phyloP scores from a whole-genome alignment of 495 filamentous ascomycete species.

The Letharia lupina region DNA sequence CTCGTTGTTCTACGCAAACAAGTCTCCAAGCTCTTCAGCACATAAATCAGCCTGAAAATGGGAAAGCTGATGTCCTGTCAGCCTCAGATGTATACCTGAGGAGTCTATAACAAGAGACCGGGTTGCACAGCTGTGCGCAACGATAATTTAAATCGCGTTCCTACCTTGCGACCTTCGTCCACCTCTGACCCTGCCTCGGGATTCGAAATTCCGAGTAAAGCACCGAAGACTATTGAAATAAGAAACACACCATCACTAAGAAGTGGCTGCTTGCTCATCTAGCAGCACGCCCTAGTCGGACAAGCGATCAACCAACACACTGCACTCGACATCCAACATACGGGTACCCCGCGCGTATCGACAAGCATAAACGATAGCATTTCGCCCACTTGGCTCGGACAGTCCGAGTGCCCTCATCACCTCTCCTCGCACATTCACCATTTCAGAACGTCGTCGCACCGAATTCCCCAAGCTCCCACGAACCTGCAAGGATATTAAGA shows the following conservation, averaged over 20 bases:
- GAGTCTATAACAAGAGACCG: background rate
- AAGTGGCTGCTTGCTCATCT: constrained; percentile 9
- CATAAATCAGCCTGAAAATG: background rate
- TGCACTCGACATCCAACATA: constrained; percentile 1
- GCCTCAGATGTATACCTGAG: constrained; percentile 5
- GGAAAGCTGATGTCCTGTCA: constrained; percentile 12
- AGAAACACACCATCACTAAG: constrained; percentile 2
- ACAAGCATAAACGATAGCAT: background rate
- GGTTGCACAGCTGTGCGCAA: background rate
- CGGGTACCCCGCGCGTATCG: constrained; percentile 17
- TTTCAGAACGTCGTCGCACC: background rate
- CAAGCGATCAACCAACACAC: constrained; percentile 8
- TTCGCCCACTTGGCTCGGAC: constrained; percentile 1
- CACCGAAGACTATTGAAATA: constrained; percentile 3
- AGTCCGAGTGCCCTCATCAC: background rate
- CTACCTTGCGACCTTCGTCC: constrained; percentile 8
- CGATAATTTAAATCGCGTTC: background rate
- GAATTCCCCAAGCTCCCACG: background rate
- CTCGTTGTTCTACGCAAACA: background rate
- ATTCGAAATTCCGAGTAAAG: background rate
- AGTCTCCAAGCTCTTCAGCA: background rate
- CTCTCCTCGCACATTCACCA: background rate
- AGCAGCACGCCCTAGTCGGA: constrained; percentile 9
- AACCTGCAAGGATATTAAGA: background rate
- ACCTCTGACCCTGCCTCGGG: constrained; percentile 2